A percentile compares a stretch with the other conserved stretches of the same genome.
Conservation (phyloP, 164 flowering plant species). For the Chimonanthus praecox region DNA sequence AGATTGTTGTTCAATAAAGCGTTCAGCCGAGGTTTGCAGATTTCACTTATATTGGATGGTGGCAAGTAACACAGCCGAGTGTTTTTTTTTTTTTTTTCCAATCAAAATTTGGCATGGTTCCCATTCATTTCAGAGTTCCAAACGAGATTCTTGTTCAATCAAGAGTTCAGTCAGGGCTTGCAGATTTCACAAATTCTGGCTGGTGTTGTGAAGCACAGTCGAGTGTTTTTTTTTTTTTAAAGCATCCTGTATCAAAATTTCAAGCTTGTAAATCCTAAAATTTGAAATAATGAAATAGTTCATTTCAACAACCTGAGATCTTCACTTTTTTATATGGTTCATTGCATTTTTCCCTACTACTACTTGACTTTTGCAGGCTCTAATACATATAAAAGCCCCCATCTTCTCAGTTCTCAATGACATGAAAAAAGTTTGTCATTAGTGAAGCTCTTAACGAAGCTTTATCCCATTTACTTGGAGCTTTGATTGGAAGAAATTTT, state of each 20-base stretch:
- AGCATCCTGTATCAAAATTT: background rate
- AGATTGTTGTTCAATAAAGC: slow-evolving; percentile 94
- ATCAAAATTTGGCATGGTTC: slow-evolving; percentile 70
- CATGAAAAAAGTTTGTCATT: no score
- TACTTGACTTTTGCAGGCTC: background rate
- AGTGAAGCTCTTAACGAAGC: no score
- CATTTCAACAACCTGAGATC: no score
- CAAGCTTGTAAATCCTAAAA: background rate
- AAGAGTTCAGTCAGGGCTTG: slow-evolving; percentile 94
- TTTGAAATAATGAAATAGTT: background rate
- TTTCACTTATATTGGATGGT: slow-evolving; percentile 89
- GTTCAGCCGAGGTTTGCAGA: slow-evolving; percentile 94
- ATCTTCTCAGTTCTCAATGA: no score
- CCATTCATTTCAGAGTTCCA: slow-evolving; percentile 95
- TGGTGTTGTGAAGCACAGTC: slow-evolving; percentile 85
- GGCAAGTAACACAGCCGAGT: slow-evolving; percentile 71
- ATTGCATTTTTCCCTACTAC: background rate
- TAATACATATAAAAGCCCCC: no score
- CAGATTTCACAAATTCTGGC: slow-evolving; percentile 92
- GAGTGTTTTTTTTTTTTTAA: background rate
- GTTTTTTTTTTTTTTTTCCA: no score
- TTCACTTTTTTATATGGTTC: no score
- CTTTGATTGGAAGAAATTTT: no score
- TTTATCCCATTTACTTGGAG: no score
- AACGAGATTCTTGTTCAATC: slow-evolving; percentile 46